These are phyloP conservation scores for Fusarium nodosum DNA, from an alignment of 2,329 filamentous ascomycete genomes.

Conservation along the genomic window DNA sequence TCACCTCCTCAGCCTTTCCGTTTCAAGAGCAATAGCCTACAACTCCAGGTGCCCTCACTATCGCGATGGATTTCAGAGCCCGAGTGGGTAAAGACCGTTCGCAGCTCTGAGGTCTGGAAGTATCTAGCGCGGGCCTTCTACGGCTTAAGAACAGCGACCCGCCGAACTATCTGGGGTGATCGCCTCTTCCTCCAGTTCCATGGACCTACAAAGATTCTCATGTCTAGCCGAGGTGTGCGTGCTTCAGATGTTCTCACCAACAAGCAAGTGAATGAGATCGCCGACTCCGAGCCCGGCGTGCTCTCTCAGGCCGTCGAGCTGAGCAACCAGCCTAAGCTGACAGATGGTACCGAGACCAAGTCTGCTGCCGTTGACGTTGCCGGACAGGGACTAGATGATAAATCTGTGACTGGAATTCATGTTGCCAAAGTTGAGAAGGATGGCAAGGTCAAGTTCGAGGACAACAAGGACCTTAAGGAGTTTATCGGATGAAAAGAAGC, in stretches of 20 bases:
- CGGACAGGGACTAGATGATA: constrained; percentile 50
- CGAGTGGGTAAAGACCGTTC: constrained; percentile 80
- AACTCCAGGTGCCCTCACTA: constrained; percentile 81
- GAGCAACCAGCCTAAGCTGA: constrained; percentile 54
- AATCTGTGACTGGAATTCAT: constrained; percentile 62
- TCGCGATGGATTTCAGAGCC: constrained; percentile 76
- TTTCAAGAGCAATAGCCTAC: constrained; percentile 81
- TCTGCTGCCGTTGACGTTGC: constrained; percentile 45
- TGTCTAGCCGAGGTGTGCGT: constrained; percentile 87
- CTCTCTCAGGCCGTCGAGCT: constrained; percentile 71
- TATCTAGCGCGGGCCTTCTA: constrained; percentile 74
- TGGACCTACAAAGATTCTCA: constrained; percentile 85
- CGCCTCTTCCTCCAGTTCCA: constrained; percentile 90
- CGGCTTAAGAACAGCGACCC: constrained; percentile 78
- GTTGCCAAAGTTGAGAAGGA: constrained; percentile 70
- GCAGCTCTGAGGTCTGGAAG: constrained; percentile 80
- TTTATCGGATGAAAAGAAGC: constrained; percentile 59
- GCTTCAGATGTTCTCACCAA: constrained; percentile 82
- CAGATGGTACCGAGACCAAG: constrained; percentile 29
- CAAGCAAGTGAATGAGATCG: constrained; percentile 90
- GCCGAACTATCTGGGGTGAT: constrained; percentile 93
- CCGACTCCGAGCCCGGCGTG: constrained; percentile 81
- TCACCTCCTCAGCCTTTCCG: constrained; percentile 85
- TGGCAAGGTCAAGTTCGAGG: constrained; percentile 76
- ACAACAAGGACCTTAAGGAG: constrained; percentile 69